Evolutionary conservation across 805 yeast genomes (phyloP).

Genomic region (Suhomyces prunicola): DNA sequence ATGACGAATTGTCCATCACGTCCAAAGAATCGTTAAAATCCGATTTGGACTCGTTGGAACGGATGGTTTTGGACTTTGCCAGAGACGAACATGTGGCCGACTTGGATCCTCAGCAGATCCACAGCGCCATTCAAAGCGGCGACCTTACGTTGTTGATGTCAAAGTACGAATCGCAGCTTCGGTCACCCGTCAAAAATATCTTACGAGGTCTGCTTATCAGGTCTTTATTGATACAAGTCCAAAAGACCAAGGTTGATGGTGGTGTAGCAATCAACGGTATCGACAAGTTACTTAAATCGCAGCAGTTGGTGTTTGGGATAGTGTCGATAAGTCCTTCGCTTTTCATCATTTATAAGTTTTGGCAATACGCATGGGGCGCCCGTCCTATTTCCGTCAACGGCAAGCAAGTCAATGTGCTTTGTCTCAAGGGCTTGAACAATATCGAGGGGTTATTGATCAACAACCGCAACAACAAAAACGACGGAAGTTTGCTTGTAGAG

Average conservation of each 20-base stretch:
- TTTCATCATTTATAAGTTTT: conserved; percentile 50
- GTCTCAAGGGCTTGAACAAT: conserved; percentile 49
- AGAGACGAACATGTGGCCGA: conserved; percentile 23
- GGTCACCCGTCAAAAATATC: conserved; percentile 61
- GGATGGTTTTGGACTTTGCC: conserved; percentile 82
- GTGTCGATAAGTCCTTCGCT: conserved; percentile 85
- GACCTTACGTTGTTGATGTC: conserved; percentile 77
- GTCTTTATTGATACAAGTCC: conserved; percentile 84
- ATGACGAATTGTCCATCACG: conserved; percentile 73
- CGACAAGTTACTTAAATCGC: conserved; percentile 83
- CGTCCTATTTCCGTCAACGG: conserved; percentile 30
- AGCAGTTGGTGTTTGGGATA: conserved; percentile 89
- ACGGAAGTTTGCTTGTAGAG: conserved; percentile 68
- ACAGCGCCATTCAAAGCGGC: conserved; percentile 59
- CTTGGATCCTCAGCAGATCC: conserved; percentile 29
- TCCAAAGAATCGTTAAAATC: conserved; percentile 75
- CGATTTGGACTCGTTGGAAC: conserved; percentile 74
- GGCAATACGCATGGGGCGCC: conserved; percentile 34
- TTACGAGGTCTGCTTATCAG: conserved; percentile 71
- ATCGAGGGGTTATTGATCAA: conserved; percentile 50
- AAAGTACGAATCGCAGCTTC: conserved; percentile 73
- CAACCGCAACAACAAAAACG: conserved; percentile 14
- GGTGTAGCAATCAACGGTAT: conserved; percentile 87
- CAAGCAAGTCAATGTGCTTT: conserved; percentile 32
- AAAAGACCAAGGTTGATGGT: conserved; percentile 94